Conservation (phyloP, 176 grass and related monocot genomes). For the Raddia guianensis region DNA sequence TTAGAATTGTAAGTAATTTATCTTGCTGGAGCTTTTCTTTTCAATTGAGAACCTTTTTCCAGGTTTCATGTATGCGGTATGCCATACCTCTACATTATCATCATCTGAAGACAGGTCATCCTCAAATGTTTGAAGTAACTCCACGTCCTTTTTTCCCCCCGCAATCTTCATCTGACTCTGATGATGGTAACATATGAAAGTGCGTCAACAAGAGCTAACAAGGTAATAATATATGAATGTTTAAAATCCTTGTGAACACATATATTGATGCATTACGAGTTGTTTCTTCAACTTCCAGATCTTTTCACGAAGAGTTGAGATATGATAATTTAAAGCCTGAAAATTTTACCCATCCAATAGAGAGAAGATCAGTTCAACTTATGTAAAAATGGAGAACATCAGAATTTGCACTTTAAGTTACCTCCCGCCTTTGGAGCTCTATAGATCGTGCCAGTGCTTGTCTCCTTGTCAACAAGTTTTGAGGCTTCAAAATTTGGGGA, state of each 20-base stretch:
- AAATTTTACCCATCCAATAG: slow-evolving; percentile 23
- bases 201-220: slow-evolving; percentile 11
- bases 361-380: slow-evolving; percentile 26
- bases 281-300: slow-evolving; percentile 80
- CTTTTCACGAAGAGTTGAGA: slow-evolving; percentile 58
- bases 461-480: slow-evolving; percentile 72
- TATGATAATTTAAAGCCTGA: slow-evolving; percentile 86
- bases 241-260: neutral
- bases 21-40: neutral
- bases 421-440: slow-evolving; percentile 94
- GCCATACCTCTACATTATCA: slow-evolving; percentile 64
- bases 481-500: slow-evolving; percentile 73
- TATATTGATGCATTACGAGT: slow-evolving; percentile 54
- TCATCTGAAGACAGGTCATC: slow-evolving; percentile 45
- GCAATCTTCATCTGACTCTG: slow-evolving; percentile 63
- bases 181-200: neutral
- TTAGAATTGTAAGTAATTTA: neutral
- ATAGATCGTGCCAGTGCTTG: slow-evolving; percentile 84
- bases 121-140: slow-evolving; percentile 50
- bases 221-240: slow-evolving; percentile 2
- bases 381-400: neutral
- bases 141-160: slow-evolving; percentile 31
- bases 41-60: slow-evolving; percentile 14
- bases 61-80: slow-evolving; percentile 23
- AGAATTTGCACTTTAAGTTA: slow-evolving; percentile 41